These are phyloP conservation scores for Ogataea sp. DNA, from an alignment of 805 yeast species.

Conservation along the genomic window DNA sequence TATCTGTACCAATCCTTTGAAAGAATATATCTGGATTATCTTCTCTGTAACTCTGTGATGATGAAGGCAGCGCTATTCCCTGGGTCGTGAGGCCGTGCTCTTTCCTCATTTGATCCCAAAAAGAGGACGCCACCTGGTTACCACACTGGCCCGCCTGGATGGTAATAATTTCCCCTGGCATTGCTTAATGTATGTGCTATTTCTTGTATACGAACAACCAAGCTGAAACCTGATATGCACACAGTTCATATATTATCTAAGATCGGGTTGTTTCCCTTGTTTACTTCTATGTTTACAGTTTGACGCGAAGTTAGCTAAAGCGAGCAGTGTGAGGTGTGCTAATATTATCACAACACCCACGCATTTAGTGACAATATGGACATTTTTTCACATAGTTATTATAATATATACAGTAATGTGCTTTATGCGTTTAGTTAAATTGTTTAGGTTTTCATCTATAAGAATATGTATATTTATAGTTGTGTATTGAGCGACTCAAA, in stretches of 20 bases:
- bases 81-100: constrained; percentile 81
- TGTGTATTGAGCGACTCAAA: background rate
- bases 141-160: constrained; percentile 87
- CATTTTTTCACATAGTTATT: no score
- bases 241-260: no score
- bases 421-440: no score
- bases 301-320: background rate
- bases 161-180: constrained; percentile 62
- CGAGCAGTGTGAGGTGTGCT: background rate
- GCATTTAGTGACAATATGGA: no score
- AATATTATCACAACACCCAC: no score
- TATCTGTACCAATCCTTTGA: constrained; percentile 55
- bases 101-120: constrained; percentile 81
- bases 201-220: background rate
- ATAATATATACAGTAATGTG: no score
- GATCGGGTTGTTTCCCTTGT: no score
- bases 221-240: no score
- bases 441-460: background rate
- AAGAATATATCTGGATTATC: constrained; percentile 85
- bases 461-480: background rate
- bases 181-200: constrained; percentile 4
- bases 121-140: constrained; percentile 87
- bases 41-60: constrained; percentile 26
- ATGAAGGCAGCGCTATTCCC: constrained; percentile 48
- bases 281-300: background rate